phyloP scores from a whole-genome alignment of 2,329 filamentous ascomycete species.

The Dothistroma pini region DNA sequence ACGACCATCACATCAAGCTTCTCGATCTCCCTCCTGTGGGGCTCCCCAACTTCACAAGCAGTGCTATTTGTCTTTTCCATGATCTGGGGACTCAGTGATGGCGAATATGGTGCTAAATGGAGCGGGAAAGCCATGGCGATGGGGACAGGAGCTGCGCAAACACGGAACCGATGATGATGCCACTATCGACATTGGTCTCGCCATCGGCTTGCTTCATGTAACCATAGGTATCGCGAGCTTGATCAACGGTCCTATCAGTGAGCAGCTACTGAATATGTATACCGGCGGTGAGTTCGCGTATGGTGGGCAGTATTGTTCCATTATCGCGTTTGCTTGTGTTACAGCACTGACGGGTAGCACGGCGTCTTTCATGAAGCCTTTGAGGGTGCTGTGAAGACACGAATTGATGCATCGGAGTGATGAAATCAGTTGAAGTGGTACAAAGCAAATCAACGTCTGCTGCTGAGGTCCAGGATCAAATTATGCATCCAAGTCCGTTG shows the following conservation, averaged over 20 bases:
- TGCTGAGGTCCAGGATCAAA: neutral
- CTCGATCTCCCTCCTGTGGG: conserved; percentile 45
- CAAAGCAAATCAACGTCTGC: neutral
- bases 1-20: conserved; percentile 36
- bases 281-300: conserved; percentile 7
- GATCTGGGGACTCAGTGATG: conserved; percentile 42
- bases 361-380: neutral
- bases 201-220: conserved; percentile 12
- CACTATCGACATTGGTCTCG: conserved; percentile 13
- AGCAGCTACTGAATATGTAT: conserved; percentile 6
- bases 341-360: neutral
- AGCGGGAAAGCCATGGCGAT: conserved; percentile 19
- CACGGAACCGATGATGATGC: neutral
- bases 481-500: neutral
- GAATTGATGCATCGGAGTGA: neutral
- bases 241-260: conserved; percentile 11
- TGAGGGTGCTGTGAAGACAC: neutral
- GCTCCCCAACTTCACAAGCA: conserved; percentile 41
- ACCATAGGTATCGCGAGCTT: conserved; percentile 14
- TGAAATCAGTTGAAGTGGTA: neutral
- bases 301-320: conserved; percentile 7
- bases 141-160: neutral
- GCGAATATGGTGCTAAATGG: conserved; percentile 38
- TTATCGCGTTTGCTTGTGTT: neutral
- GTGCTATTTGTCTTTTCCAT: conserved; percentile 43